phyloP scores from a whole-genome alignment of 2,329 filamentous ascomycete genomes.

The Arthrobotrys entomopaga region DNA sequence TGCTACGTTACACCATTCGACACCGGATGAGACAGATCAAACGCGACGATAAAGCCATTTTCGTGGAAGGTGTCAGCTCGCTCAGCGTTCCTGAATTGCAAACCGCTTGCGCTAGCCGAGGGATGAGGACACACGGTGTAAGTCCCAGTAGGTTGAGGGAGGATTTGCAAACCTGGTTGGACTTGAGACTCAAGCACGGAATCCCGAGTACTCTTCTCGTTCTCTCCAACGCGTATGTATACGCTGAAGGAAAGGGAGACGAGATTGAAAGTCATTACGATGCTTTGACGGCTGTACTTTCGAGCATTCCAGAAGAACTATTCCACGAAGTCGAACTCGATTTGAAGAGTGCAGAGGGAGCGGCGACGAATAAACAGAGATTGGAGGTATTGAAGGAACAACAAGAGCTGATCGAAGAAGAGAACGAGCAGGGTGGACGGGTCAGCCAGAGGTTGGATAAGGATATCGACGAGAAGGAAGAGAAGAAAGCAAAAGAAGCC shows the following conservation, averaged over 20 bases:
- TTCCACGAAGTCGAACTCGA: conserved; percentile 99
- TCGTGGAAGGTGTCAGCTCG: conserved; percentile 90
- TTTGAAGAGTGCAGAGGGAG: conserved; percentile 94
- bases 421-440: conserved; percentile 77
- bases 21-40: conserved; percentile 99
- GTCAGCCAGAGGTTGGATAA: conserved; percentile 78
- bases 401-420: conserved; percentile 96
- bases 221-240: conserved; percentile 97
- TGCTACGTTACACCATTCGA: conserved; percentile 95
- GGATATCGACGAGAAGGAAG: conserved; percentile 94
- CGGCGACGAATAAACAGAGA: conserved; percentile 97
- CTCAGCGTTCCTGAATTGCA: conserved; percentile 94
- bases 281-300: conserved; percentile 88
- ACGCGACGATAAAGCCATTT: conserved; percentile 93
- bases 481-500: conserved; percentile 58
- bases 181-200: conserved; percentile 89
- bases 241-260: conserved; percentile 83
- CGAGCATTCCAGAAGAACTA: conserved; percentile 93
- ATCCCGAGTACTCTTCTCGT: conserved; percentile 97
- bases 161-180: conserved; percentile 92
- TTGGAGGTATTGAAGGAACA: conserved; percentile 98
- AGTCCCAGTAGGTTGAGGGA: conserved; percentile 87
- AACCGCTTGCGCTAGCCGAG: conserved; percentile 88
- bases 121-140: conserved; percentile 90
- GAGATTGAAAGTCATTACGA: conserved; percentile 92